Evolutionary conservation across 1,284 basidiomycete genomes (phyloP), one percentile per base, ranked within the genome.

Genomic region (Tilletiaria anomala): DNA sequence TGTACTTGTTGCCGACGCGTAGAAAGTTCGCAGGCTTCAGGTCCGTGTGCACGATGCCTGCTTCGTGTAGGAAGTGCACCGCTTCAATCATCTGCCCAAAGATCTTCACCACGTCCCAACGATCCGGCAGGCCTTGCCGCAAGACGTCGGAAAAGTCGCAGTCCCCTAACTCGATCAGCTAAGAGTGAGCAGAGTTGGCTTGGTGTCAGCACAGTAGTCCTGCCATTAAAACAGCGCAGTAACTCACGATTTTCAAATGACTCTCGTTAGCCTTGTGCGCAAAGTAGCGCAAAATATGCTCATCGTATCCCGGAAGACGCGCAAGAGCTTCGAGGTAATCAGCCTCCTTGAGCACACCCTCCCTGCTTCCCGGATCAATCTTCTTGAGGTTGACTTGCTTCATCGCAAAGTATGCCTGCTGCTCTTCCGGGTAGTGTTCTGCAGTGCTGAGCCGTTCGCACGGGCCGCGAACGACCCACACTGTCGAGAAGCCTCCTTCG

Each of bases 1-100:
- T 94, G 67, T 94, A 78, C 39, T 86, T 78, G 16, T 79, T 75
- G 37, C 77, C 76, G 57, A 89, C 86, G 32, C 96, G 73, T 12
- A 99, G 72, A 32, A 96, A 75, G 67, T 73, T 75, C 44, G 59
- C 59, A 6, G 61, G 63, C 44, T 62, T 63, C 32, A 66, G 41
- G 32, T 67, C 64, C 20, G 64, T 61, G 39, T 67, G 64, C 19
- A 66, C 60, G 35, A 66, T 44, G 39, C 51, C 62, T 22, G 44
- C 34, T 12, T 56, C 52, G 48, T 67, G 64, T 32, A 65, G 55
- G 35, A 67, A 67, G 18, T 67, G 58, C 21, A 67, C 64, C 15
- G 62, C 58, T 39, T 63, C 58, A 38, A 65, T 53, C 64, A 67
- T 67, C 47, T 67, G 54, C 23, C 53, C 48, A 47, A 53, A 67